These are phyloP conservation scores for Gynandropsis gynandra DNA, from an alignment of 345 rosid genomes.

Conservation along the genomic window DNA sequence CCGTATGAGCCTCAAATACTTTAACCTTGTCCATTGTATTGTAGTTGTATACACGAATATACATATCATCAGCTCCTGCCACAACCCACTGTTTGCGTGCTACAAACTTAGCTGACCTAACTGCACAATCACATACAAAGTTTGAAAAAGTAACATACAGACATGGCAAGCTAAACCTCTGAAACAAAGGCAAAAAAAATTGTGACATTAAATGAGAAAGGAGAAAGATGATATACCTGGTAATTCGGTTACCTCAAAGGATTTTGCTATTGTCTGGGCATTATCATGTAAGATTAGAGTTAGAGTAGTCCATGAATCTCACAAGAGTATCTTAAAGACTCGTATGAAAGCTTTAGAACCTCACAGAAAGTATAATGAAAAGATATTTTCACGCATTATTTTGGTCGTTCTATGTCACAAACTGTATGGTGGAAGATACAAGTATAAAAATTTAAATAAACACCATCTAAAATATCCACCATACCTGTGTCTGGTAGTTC, in stretches of 20 bases:
- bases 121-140: slow-evolving; percentile 35
- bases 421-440: neutral
- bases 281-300: slow-evolving; percentile 20
- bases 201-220: neutral
- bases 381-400: neutral
- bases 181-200: slow-evolving; percentile 2
- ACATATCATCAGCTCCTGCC: slow-evolving; percentile 93
- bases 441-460: neutral
- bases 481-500: slow-evolving; percentile 90
- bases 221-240: slow-evolving; percentile 49
- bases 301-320: slow-evolving; percentile 2
- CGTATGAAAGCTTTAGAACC: neutral
- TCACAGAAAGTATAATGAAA: neutral
- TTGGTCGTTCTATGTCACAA: slow-evolving; percentile 2
- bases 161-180: neutral
- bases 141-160: slow-evolving; percentile 10
- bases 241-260: slow-evolving; percentile 81
- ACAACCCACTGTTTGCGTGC: slow-evolving; percentile 90
- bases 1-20: slow-evolving; percentile 95
- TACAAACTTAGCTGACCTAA: slow-evolving; percentile 89
- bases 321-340: neutral
- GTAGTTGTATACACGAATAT: slow-evolving; percentile 83
- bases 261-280: slow-evolving; percentile 71
- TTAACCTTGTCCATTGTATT: slow-evolving; percentile 88
- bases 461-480: slow-evolving; percentile 4